Percentiles rank a stretch among this genome's conserved stretches.
Conservation (phyloP, 169 alveolate species). For the Babesia bovis region DNA sequence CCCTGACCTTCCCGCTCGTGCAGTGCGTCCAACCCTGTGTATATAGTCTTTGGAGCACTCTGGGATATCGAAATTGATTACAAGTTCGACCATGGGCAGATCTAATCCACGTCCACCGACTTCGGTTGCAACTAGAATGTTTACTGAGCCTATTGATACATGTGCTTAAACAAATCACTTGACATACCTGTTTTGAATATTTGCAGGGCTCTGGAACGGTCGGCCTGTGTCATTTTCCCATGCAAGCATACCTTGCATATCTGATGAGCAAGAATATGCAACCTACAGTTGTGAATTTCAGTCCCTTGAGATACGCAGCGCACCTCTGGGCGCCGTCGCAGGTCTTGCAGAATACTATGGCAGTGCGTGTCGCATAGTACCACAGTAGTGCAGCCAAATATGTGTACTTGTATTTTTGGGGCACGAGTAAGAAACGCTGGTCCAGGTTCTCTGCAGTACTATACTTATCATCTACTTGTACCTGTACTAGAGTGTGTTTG, state of each 20-base stretch:
- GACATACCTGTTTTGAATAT: constrained; percentile 87
- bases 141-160: constrained; percentile 43
- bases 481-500: constrained; percentile 12
- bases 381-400: constrained; percentile 73
- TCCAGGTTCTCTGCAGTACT: constrained; percentile 89
- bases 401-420: constrained; percentile 92
- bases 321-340: constrained; percentile 87
- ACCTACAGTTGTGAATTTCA: constrained; percentile 86
- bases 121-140: constrained; percentile 95
- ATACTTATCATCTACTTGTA: constrained; percentile 81
- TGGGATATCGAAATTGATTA: constrained; percentile 97
- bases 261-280: neutral
- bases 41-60: constrained; percentile 92
- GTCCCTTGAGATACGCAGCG: constrained; percentile 85
- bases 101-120: constrained; percentile 99
- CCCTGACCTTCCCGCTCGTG: constrained; percentile 98
- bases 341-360: constrained; percentile 93
- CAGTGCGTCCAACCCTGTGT: constrained; percentile 99
- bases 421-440: constrained; percentile 91
- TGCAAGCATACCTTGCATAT: constrained; percentile 81
- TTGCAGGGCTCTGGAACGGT: constrained; percentile 91
- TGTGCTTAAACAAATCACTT: neutral
- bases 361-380: constrained; percentile 61
- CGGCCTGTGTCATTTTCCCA: constrained; percentile 94
- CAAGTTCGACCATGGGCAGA: constrained; percentile 95